phyloP scores from a whole-genome alignment of 495 filamentous ascomycete genomes.

The Daldinia childiae region DNA sequence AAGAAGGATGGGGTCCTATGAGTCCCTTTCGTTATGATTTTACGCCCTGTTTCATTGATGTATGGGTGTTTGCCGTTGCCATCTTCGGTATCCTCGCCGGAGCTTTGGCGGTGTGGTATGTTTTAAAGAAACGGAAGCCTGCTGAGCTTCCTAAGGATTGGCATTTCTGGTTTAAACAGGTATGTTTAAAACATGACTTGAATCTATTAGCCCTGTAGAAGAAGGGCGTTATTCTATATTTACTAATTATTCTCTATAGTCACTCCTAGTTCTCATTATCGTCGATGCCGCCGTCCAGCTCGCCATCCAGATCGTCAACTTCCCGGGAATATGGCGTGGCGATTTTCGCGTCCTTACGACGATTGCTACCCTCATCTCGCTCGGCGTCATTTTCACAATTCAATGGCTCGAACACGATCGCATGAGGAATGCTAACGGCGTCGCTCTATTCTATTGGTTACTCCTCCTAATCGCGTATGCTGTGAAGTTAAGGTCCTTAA shows the following conservation, averaged over 20 bases:
- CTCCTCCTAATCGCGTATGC: conserved; percentile 82
- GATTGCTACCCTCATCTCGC: conserved; percentile 77
- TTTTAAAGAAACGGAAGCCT: conserved; percentile 67
- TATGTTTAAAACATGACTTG: conserved; percentile 53
- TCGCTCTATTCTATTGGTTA: conserved; percentile 96
- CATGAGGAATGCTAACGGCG: conserved; percentile 87
- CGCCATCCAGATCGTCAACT: conserved; percentile 77
- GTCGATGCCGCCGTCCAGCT: conserved; percentile 76
- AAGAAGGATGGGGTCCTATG: conserved; percentile 94
- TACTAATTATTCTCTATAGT: conserved; percentile 57
- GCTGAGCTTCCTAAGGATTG: conserved; percentile 81
- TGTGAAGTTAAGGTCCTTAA: conserved; percentile 88
- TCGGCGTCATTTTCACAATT: conserved; percentile 81
- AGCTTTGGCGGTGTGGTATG: conserved; percentile 75
- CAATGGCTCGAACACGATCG: conserved; percentile 94
- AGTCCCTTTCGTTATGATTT: conserved; percentile 87
- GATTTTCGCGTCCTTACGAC: conserved; percentile 95
- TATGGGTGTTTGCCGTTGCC: conserved; percentile 80
- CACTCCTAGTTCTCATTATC: conserved; percentile 73
- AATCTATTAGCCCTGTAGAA: neutral
- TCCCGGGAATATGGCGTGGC: conserved; percentile 72
- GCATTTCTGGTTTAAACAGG: conserved; percentile 95
- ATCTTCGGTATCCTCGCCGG: conserved; percentile 80
- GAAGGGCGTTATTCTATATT: neutral
- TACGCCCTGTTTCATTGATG: conserved; percentile 95